Percentiles rank a stretch among this genome's conserved stretches.
Evolutionary conservation across 176 grass and related monocot genomes (phyloP).

Genomic region (Aechmea fasciata): DNA sequence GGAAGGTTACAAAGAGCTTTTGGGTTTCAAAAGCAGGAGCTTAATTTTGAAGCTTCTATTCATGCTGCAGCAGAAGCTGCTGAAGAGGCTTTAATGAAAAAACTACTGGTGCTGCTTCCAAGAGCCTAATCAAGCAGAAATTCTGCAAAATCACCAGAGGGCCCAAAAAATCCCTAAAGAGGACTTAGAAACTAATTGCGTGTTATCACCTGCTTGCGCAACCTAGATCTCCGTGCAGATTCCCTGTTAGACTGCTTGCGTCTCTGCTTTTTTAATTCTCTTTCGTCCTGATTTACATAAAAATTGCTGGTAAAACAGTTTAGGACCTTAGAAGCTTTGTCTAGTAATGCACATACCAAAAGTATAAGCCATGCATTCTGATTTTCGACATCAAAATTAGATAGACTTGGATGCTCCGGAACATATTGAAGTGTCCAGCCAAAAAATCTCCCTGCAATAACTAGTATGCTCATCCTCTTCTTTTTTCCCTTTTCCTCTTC

Average conservation of each 20-base stretch:
- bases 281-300: slow-evolving; percentile 54
- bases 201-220: slow-evolving; percentile 80
- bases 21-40: no score
- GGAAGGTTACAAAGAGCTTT: no score
- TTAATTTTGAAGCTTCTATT: no score
- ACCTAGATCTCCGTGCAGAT: slow-evolving; percentile 93
- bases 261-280: slow-evolving; percentile 89
- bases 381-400: background rate
- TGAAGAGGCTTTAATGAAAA: no score
- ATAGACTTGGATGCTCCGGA: background rate
- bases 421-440: background rate
- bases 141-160: background rate
- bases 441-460: background rate
- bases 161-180: background rate
- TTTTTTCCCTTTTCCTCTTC: no score
- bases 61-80: no score
- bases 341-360: background rate
- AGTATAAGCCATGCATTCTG: background rate
- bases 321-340: background rate
- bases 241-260: slow-evolving; percentile 99
- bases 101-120: no score
- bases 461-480: no score
- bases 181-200: background rate
- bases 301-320: slow-evolving; percentile 13
- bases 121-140: no score